phyloP scores from a whole-genome alignment of 148 eudicot genomes.

The Salicornia ramosissima region DNA sequence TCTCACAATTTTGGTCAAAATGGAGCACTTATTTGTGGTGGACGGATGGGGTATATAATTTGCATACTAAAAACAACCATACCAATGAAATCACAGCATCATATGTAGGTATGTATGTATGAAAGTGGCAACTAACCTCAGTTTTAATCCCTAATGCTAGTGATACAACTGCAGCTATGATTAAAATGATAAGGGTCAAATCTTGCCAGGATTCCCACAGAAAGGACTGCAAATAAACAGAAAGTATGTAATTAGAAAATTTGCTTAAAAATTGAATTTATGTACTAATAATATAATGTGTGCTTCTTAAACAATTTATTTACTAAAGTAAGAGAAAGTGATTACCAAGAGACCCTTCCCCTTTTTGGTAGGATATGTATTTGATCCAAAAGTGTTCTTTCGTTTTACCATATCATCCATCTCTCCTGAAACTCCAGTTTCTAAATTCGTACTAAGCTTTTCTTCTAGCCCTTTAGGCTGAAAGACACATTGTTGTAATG shows the following conservation, averaged over 20 bases:
- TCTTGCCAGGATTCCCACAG: slow-evolving; percentile 97
- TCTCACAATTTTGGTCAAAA: no score
- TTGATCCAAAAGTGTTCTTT: slow-evolving; percentile 73
- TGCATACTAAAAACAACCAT: no score
- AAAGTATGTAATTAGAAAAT: background rate
- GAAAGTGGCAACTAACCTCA: slow-evolving; percentile 47
- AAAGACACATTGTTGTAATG: slow-evolving; percentile 11
- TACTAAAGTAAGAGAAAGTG: background rate
- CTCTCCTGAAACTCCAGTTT: slow-evolving; percentile 54
- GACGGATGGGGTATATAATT: no score
- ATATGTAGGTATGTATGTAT: no score
- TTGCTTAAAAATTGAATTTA: background rate
- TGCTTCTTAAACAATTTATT: background rate
- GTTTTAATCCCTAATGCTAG: slow-evolving; percentile 75
- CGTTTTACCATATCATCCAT: slow-evolving; percentile 50
- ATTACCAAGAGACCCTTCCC: slow-evolving; percentile 71
- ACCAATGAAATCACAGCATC: no score
- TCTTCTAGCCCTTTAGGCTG: slow-evolving; percentile 69
- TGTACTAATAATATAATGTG: background rate
- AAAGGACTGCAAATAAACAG: slow-evolving; percentile 48
- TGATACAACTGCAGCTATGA: slow-evolving; percentile 70
- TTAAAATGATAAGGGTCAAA: slow-evolving; percentile 79
- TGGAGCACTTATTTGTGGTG: no score
- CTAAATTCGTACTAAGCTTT: slow-evolving; percentile 56
- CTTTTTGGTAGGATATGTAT: slow-evolving; percentile 78